Percentiles rank a stretch among this genome's conserved stretches.
Conservation (phyloP, 441 rosid species). For the Theobroma grandiflorum region DNA sequence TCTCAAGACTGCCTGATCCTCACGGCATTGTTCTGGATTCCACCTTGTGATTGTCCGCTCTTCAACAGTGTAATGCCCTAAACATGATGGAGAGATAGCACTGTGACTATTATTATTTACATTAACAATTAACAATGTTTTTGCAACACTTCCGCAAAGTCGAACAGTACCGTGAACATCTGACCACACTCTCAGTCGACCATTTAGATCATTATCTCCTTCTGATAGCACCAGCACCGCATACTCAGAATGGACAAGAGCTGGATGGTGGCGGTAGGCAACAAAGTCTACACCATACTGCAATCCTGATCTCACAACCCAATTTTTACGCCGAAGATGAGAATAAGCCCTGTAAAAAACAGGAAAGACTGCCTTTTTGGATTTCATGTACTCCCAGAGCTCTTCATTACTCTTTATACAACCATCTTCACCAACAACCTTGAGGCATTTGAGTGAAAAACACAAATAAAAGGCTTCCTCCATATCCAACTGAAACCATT, state of each 20-base stretch:
- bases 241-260: constrained; percentile 77
- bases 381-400: constrained; percentile 52
- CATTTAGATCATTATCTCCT: constrained; percentile 38
- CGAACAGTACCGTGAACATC: constrained; percentile 60
- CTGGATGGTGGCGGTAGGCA: constrained; percentile 67
- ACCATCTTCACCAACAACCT: constrained; percentile 39
- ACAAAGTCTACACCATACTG: constrained; percentile 74
- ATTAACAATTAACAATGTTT: constrained; percentile 53
- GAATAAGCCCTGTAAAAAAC: constrained; percentile 62
- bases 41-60: constrained; percentile 63
- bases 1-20: constrained; percentile 41
- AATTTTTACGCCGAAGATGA: constrained; percentile 59
- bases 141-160: constrained; percentile 65
- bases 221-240: constrained; percentile 55
- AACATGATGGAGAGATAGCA: constrained; percentile 42
- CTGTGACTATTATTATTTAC: constrained; percentile 40
- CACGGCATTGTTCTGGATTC: constrained; percentile 67
- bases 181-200: constrained; percentile 64
- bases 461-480: constrained; percentile 78
- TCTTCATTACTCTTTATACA: constrained; percentile 34
- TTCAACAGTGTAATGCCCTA: constrained; percentile 51
- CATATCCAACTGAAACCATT: constrained; percentile 58
- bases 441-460: constrained; percentile 60
- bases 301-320: constrained; percentile 70
- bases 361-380: constrained; percentile 53